Conservation (phyloP, 257 asterid species). For the Oldenlandia corymbosa region DNA sequence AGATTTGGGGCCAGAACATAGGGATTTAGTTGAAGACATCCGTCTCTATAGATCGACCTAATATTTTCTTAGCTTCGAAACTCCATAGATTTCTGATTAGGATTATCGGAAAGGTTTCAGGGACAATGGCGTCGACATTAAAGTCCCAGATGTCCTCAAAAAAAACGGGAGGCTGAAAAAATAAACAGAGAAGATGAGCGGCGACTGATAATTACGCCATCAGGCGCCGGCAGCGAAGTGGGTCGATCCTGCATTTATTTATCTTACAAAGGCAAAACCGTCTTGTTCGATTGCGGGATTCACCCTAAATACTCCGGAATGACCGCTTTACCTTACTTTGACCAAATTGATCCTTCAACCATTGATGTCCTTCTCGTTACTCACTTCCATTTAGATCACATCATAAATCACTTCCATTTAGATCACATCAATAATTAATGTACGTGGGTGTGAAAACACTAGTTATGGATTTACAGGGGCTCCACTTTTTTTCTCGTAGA, state of each 20-base stretch:
- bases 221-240: constrained; percentile 95
- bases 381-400: no score
- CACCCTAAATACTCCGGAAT: no score
- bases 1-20: no score
- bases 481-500: no score
- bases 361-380: no score
- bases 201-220: constrained; percentile 77
- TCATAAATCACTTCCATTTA: no score
- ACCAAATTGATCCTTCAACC: no score
- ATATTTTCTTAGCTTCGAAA: no score
- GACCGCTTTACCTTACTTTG: no score
- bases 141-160: constrained; percentile 39
- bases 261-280: constrained; percentile 88
- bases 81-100: not conserved
- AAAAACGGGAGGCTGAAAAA: constrained; percentile 37
- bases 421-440: no score
- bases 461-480: no score
- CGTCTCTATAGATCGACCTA: not conserved
- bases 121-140: constrained; percentile 60
- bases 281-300: constrained; percentile 51
- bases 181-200: constrained; percentile 73
- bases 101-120: not conserved
- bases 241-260: constrained; percentile 92
- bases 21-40: not conserved
- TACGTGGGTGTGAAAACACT: no score